Evolutionary conservation across 345 rosid species (phyloP).

Genomic region (Kernera saxatilis): DNA sequence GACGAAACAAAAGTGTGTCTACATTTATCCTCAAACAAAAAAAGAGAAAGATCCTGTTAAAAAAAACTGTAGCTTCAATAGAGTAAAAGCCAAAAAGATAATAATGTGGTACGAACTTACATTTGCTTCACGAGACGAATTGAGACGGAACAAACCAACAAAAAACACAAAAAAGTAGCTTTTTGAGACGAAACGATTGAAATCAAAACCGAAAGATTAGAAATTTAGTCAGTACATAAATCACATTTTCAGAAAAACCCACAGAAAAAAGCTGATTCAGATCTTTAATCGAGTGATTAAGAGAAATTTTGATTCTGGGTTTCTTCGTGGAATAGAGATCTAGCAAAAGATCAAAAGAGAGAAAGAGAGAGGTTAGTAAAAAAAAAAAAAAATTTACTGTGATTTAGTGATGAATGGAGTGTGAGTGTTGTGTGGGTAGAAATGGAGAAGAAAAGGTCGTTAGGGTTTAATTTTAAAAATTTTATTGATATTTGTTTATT

Average conservation of each 20-base stretch:
- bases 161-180: neutral
- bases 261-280: conserved; percentile 7
- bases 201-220: conserved; percentile 11
- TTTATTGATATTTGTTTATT: neutral
- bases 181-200: conserved; percentile 16
- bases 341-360: neutral
- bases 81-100: conserved; percentile 24
- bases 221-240: conserved; percentile 7
- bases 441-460: conserved; percentile 27
- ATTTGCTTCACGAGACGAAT: conserved; percentile 31
- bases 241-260: conserved; percentile 19
- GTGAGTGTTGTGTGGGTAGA: neutral
- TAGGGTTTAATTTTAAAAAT: conserved; percentile 20
- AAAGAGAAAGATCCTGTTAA: neutral
- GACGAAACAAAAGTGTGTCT: neutral
- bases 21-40: neutral
- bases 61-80: conserved; percentile 15
- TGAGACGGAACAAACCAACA: neutral
- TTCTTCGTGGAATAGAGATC: conserved; percentile 23
- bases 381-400: conserved; percentile 2
- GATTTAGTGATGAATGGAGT: conserved; percentile 9
- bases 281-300: conserved; percentile 9
- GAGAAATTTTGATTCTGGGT: conserved; percentile 16
- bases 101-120: conserved; percentile 29
- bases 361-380: neutral